A percentile compares a stretch with the other conserved stretches of the same genome.
These are phyloP conservation scores for Ceratocystis cubensis DNA, from an alignment of 2,329 filamentous ascomycete genomes.

Conservation along the genomic window DNA sequence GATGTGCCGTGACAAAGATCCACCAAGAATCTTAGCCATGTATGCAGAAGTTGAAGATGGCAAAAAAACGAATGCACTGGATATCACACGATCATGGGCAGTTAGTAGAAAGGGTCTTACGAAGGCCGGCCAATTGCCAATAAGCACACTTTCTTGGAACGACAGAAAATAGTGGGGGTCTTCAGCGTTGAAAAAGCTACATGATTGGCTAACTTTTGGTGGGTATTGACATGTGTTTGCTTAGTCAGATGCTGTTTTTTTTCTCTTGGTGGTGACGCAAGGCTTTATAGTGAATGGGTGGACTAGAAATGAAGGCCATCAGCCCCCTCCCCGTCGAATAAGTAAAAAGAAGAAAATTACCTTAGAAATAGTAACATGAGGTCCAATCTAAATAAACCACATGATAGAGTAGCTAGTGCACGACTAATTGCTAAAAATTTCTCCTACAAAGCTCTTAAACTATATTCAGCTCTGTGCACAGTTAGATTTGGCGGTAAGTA, in stretches of 20 bases:
- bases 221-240: not conserved
- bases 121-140: not conserved
- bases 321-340: too few relatives aligned
- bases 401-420: not conserved
- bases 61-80: not conserved
- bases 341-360: not conserved
- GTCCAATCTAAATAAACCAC: not conserved
- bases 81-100: conserved; percentile 2
- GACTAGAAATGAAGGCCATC: not conserved
- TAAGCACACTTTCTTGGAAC: not conserved
- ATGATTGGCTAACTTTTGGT: not conserved
- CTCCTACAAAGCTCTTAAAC: not conserved
- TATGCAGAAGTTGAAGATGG: not conserved
- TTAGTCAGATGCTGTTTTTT: not conserved
- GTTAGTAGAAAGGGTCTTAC: not conserved
- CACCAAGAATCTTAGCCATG: not conserved
- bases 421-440: not conserved
- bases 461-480: not conserved
- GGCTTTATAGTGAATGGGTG: not conserved
- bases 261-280: not conserved
- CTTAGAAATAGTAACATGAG: not conserved
- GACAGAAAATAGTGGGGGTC: not conserved
- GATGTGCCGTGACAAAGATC: too few relatives aligned
- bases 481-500: not conserved
- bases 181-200: not conserved